Evolutionary conservation across 2,329 filamentous ascomycete species (phyloP).

Genomic region (Fusarium cyanostomum): DNA sequence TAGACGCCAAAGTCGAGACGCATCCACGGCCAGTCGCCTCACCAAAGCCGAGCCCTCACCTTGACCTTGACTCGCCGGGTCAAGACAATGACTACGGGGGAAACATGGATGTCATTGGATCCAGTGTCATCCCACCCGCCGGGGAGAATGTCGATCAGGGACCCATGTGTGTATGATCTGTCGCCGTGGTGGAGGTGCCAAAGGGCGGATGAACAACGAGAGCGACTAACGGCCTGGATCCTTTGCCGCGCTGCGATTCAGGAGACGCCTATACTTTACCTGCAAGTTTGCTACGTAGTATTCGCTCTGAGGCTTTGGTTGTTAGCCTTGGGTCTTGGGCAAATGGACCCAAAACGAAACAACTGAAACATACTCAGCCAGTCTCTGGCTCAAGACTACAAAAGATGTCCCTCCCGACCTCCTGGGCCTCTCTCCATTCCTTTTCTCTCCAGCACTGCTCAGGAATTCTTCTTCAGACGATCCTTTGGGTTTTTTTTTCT

Average conservation of each 20-base stretch:
- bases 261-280: slow-evolving; percentile 10
- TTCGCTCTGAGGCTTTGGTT: background rate
- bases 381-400: slow-evolving; percentile 24
- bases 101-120: background rate
- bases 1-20: slow-evolving; percentile 39
- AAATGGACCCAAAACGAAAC: slow-evolving; percentile 34
- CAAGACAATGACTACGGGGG: slow-evolving; percentile 3
- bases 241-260: slow-evolving; percentile 33
- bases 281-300: background rate
- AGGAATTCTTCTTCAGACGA: slow-evolving; percentile 37
- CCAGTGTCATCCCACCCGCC: background rate
- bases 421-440: background rate
- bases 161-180: slow-evolving; percentile 22
- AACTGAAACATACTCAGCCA: slow-evolving; percentile 30
- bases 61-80: slow-evolving; percentile 16
- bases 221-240: slow-evolving; percentile 28
- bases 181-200: slow-evolving; percentile 1
- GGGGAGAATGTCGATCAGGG: background rate
- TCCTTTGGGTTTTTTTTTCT: slow-evolving; percentile 9
- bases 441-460: slow-evolving; percentile 35
- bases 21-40: slow-evolving; percentile 34
- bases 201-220: slow-evolving; percentile 16
- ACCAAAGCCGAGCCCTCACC: slow-evolving; percentile 1
- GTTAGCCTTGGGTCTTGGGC: background rate
- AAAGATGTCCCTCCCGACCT: slow-evolving; percentile 35